These are phyloP conservation scores for Penicillium brevicompactum DNA, from an alignment of 2,329 filamentous ascomycete species.

Conservation along the genomic window DNA sequence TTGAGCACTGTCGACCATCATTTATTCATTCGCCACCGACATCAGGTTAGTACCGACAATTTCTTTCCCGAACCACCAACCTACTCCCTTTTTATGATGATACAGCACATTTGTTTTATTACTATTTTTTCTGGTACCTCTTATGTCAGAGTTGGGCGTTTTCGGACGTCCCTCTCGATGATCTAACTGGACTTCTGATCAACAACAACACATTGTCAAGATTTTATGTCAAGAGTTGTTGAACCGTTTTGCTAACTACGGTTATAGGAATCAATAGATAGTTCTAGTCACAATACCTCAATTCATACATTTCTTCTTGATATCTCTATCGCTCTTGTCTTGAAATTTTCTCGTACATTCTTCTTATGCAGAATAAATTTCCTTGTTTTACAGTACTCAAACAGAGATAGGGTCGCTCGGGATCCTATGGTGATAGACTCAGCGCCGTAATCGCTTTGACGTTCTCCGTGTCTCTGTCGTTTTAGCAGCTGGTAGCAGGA, in stretches of 20 bases:
- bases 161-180: conserved; percentile 61
- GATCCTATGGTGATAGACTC: neutral
- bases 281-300: neutral
- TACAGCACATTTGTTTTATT: conserved; percentile 55
- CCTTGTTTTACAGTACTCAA: neutral
- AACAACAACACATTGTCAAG: conserved; percentile 5
- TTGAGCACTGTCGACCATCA: neutral
- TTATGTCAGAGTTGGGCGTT: conserved; percentile 73
- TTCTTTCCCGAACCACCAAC: conserved; percentile 23
- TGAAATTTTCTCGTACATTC: too few relatives aligned
- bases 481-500: conserved; percentile 21
- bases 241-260: conserved; percentile 25
- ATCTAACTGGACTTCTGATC: conserved; percentile 86
- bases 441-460: conserved; percentile 33
- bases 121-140: conserved; percentile 95
- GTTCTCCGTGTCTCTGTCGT: conserved; percentile 30
- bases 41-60: conserved; percentile 37
- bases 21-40: neutral
- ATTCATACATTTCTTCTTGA: neutral
- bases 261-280: conserved; percentile 7
- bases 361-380: neutral
- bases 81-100: conserved; percentile 64
- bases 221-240: conserved; percentile 7
- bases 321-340: neutral
- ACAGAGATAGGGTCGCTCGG: too few relatives aligned